Evolutionary conservation across 129 eudicot species (phyloP).

Genomic region (Heracleum sosnowskyi): DNA sequence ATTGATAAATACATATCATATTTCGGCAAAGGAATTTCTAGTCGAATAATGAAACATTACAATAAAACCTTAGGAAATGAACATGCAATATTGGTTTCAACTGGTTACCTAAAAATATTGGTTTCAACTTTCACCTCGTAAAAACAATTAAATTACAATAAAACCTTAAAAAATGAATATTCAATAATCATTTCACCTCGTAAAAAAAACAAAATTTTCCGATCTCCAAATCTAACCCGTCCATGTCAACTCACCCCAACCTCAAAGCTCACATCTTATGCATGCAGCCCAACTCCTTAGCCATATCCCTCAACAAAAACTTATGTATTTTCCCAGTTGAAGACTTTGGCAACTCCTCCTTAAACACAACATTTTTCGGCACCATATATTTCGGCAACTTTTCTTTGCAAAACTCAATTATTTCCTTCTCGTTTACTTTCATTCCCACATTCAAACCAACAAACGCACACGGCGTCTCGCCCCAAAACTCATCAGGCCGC

Average conservation of each 20-base stretch:
- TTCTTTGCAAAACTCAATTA: conserved; percentile 21
- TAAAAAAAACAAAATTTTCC: no score
- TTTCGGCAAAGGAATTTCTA: no score
- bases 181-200: no score
- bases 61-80: no score
- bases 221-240: no score
- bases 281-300: conserved; percentile 17
- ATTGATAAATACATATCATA: no score
- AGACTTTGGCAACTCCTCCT: conserved; percentile 39
- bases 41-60: no score
- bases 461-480: conserved; percentile 46
- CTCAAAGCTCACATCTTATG: background rate
- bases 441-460: conserved; percentile 22
- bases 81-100: no score
- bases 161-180: no score
- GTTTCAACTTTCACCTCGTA: no score
- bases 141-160: no score
- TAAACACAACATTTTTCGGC: conserved; percentile 33
- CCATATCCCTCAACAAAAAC: conserved; percentile 31
- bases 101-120: no score
- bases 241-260: background rate
- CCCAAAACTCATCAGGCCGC: conserved; percentile 45
- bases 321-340: conserved; percentile 46
- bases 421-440: conserved; percentile 10
- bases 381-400: conserved; percentile 40